phyloP scores from a whole-genome alignment of 306 rosid genomes.

The Rosa chinensis region DNA sequence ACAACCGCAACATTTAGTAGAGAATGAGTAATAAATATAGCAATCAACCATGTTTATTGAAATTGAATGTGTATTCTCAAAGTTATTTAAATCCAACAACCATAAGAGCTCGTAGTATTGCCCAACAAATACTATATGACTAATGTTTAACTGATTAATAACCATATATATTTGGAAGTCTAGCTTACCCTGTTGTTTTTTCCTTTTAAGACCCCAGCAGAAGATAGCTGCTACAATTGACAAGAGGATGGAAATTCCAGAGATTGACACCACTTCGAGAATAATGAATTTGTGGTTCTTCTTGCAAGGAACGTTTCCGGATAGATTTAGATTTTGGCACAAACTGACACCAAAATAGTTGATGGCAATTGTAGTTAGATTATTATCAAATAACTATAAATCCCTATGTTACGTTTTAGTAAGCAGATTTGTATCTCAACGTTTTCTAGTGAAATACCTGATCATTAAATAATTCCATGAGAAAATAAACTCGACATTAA shows the following conservation, averaged over 20 bases:
- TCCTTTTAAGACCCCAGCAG: slow-evolving; percentile 10
- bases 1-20: too few relatives aligned
- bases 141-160: too few relatives aligned
- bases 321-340: slow-evolving; percentile 32
- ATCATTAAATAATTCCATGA: not conserved
- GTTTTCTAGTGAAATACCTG: not conserved
- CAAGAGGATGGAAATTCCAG: slow-evolving; percentile 32
- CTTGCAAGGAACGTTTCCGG: slow-evolving; percentile 39
- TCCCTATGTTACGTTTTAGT: not conserved
- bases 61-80: not conserved
- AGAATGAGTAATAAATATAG: too few relatives aligned
- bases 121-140: not conserved
- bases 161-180: not conserved
- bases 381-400: not conserved
- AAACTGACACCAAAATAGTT: too few relatives aligned
- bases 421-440: not conserved
- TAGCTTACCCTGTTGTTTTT: slow-evolving; percentile 13
- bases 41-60: not conserved
- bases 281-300: slow-evolving; percentile 22
- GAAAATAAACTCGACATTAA: not conserved
- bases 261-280: slow-evolving; percentile 41
- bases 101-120: not conserved
- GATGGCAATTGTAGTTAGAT: too few relatives aligned
- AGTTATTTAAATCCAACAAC: too few relatives aligned
- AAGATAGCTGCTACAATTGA: slow-evolving; percentile 9